A percentile compares a stretch with the other conserved stretches of the same genome.
Conservation (phyloP, 139 green algal genomes). For the Edaphochlamys debaryana region DNA sequence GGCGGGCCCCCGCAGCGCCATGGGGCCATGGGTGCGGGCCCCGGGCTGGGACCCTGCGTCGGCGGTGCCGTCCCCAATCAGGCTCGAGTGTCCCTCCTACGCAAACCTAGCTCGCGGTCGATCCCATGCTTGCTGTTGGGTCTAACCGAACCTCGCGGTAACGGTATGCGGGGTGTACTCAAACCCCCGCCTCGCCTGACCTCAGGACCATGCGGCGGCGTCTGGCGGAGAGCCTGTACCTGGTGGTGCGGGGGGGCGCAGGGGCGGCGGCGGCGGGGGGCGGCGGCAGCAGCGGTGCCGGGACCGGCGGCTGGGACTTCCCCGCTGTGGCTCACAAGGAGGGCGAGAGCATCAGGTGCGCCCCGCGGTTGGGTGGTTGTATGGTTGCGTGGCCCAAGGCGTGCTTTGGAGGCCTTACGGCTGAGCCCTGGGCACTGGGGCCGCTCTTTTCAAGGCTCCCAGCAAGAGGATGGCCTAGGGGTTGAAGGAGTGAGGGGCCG, state of each 20-base stretch:
- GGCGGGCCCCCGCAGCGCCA: no score
- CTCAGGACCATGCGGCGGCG: slow-evolving; percentile 48
- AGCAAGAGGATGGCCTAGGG: not conserved
- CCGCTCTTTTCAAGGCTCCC: not conserved
- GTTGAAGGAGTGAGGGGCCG: no score
- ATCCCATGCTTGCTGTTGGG: no score
- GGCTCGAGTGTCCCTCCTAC: no score
- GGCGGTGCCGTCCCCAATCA: no score
- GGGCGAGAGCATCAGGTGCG: slow-evolving; percentile 48
- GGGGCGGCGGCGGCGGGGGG: not conserved
- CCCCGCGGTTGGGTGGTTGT: not conserved
- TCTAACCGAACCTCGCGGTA: no score
- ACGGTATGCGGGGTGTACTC: no score
- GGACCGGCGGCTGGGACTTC: slow-evolving; percentile 42
- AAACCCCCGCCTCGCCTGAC: not conserved
- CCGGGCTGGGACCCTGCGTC: no score
- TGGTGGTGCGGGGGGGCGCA: slow-evolving; percentile 32
- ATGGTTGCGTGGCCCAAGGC: not conserved
- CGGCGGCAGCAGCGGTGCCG: not conserved
- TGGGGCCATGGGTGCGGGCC: no score
- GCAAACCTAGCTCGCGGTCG: no score
- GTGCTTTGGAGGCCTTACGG: not conserved
- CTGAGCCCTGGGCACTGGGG: not conserved
- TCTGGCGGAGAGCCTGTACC: slow-evolving; percentile 39
- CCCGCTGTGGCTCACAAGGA: slow-evolving; percentile 11